Base-by-base conservation (phyloP, 1,139 yeast genomes). In the Meyerozyma smithsonii region DNA sequence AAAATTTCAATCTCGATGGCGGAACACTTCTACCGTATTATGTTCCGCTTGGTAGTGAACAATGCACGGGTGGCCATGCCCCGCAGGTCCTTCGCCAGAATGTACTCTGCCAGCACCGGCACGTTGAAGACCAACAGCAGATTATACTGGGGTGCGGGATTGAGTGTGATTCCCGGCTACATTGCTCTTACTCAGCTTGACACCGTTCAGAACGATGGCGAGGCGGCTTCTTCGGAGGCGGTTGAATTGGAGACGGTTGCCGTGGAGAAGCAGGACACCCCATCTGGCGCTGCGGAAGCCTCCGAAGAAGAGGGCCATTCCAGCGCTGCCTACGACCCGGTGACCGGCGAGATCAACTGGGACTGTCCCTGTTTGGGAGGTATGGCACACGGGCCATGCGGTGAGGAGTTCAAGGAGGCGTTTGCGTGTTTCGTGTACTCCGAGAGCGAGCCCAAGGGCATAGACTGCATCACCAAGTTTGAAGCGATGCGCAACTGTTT, bases 301-400 rank as follows among this genome's bases (percentile, higher is more conserved):
- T n/a, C n/a, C n/a, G n/a, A n/a, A n/a, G 71, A 62, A 46, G 62
- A 69, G 43, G 55, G 46, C 38, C 52, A 56, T 33, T 68, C 64
- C 43, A 57, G 63, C 35, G 88, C 88, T 35, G 97, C 98, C 3
- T 92, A 81, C 66, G 81, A 92, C 66, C 97, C 97, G 36, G 96
- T 87, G 55, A 92, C 99, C 5, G 98, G 98, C 30, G 98, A 92
- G 62, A 94, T 94, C 65, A 92, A 94, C 79, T 94, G 99, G 99
- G 98, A 94, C 59, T 94, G 99, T 62, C 97, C 98, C n/a, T 94
- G 99, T 66, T 73, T 94, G 44, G 98, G 98, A 32, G 98, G 98
- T 38, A 92, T 92, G 97, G 97, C 98, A 34, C 75, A 89, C 48
- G 98, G 98, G 0, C 97, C 98, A 44, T 90, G 98, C 66, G 98